Evolutionary conservation across 2,329 filamentous ascomycete species (phyloP), one percentile per base, ranked within the genome.

Genomic region (Colletotrichum zoysiae): DNA sequence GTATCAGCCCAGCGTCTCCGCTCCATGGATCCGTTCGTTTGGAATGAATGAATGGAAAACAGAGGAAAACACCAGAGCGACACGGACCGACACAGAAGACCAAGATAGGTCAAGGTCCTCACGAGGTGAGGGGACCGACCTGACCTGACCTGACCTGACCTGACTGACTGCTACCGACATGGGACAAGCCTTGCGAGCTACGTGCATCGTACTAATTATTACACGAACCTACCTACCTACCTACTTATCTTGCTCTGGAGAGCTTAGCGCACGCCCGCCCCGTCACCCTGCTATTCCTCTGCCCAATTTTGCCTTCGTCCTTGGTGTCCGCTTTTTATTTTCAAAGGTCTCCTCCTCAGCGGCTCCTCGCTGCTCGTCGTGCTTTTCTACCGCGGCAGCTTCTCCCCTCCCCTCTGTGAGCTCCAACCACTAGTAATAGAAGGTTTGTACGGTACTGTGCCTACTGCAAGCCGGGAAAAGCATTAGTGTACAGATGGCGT

Each of bases 231-330:
- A 40, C 38, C 18, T 44, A 44, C 44, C 7, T 46, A n/a, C 44
- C n/a, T 46, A 23, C 23, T 8, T 48, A 40, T 33, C 44, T 26
- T 71, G 44, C 59, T 65, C 23, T n/a, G 30, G 30, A 42, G 16
- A 60, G 69, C 55, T 53, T 71, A 69, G 65, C 30, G 59, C 56
- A 48, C 69, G 58, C 65, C 58, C 69, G 58, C 65, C 58, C 69
- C 58, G 30, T 63, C 59, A 33, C 30, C 69, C 65, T 71, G 38
- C 69, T 40, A 68, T 71, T 64, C 46, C 69, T 20, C 65, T 57
- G 23, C 20, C 58, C 65, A 46, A 23, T 48, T 68, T 64, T 38
- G 65, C 23, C 69, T 57, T 71, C 55, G 40, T 40, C 56, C 48
- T 62, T 40, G 18, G 65, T 53, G 20, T 68, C 68, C 68, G 65